Evolutionary conservation across 1,284 basidiomycete species (phyloP), one percentile per base, ranked within the genome.

Genomic region (Neotropicomus parvogracilis): DNA sequence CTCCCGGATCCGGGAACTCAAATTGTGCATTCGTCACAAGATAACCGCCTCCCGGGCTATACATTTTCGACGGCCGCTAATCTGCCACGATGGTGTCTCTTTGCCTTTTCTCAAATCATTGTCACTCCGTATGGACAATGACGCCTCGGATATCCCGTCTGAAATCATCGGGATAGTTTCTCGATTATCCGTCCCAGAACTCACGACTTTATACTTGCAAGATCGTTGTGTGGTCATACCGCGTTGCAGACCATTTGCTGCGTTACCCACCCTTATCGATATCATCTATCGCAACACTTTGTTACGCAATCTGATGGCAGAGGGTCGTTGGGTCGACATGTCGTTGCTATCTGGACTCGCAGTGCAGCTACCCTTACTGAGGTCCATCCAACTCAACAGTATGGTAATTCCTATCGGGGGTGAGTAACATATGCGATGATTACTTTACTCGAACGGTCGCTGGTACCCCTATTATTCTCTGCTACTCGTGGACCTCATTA

Each of bases 101-200:
- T 63, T 81, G 27, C 70, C 70, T n/a, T 59, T 46, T 49, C 69
- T 81, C 32, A 57, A 62, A 34, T 60, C 61, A 20, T 64, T 81
- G 32, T 70, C 71, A 43, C 61, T 81, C 21, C 59, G 66, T 24
- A 70, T 77, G 31, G 70, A 73, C 55, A 69, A 70, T 27, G 60
- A 57, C 26, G 75, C 78, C 48, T 73, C 76, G 16, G 74, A 78
- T 54, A 75, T 80, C 38, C 77, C 78, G 39, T 70, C 70, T 46
- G 79, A 81, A 57, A 68, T 81, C 21, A 60, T 69, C 17, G 66
- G 68, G 37, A 61, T 79, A 49, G 61, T 74, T 49, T 71, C 73
- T 38, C 68, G 71, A 49, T 46, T 80, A 16, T 66, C 63, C 19
- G 64, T 71, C 7, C 77, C 77, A 24, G 58, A 59, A 21, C 66